Percentiles rank a stretch among this genome's conserved stretches.
Evolutionary conservation across 257 asterid genomes (phyloP).

Genomic region (Ajuga chamaepitys): DNA sequence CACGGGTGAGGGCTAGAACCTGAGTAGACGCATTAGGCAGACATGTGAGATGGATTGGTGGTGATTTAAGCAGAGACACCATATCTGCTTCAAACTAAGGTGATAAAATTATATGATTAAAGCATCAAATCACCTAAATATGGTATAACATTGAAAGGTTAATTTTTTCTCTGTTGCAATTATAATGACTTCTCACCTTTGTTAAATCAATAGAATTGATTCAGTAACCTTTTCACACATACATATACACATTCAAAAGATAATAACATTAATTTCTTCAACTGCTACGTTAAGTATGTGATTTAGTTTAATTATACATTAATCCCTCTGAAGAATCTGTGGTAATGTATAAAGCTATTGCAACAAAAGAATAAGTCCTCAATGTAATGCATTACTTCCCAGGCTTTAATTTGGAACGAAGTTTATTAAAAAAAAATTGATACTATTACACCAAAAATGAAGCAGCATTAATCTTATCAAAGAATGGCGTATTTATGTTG

Average conservation of each 20-base stretch:
- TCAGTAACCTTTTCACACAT: background rate
- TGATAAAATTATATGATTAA: background rate
- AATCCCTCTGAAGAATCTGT: background rate
- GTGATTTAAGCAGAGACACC: conserved; percentile 36
- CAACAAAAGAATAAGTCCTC: background rate
- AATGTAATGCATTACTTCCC: too few relatives aligned
- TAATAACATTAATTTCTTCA: background rate
- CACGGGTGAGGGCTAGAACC: conserved; percentile 22
- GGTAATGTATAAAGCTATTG: too few relatives aligned
- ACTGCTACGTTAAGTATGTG: background rate
- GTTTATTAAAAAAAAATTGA: background rate
- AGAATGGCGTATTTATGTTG: background rate
- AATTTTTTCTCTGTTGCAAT: background rate
- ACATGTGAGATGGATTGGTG: conserved; percentile 27
- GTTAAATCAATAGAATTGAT: background rate
- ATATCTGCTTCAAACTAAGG: conserved; percentile 25
- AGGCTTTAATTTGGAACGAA: background rate
- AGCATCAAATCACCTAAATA: background rate
- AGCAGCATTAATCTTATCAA: background rate
- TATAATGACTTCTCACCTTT: background rate
- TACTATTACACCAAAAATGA: background rate
- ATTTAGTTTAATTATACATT: background rate
- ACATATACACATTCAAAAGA: too few relatives aligned
- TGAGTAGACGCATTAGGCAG: conserved; percentile 33
- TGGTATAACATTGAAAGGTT: background rate